These are phyloP conservation scores for Vinca major DNA, from an alignment of 305 asterid species.

Conservation along the genomic window DNA sequence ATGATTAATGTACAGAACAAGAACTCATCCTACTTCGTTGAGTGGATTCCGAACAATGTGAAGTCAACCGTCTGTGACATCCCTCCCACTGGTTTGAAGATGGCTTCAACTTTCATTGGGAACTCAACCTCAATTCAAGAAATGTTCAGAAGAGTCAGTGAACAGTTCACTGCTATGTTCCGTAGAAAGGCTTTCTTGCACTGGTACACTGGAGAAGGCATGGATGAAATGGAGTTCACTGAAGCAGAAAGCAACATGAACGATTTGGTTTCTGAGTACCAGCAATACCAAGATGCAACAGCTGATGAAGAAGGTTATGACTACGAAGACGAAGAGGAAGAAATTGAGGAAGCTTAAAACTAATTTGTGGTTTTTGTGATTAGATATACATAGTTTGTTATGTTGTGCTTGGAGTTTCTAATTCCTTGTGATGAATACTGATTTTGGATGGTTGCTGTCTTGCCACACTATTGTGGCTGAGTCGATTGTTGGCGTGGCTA, in stretches of 20 bases:
- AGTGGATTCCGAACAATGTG: constrained; percentile 25
- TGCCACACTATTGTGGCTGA: constrained; percentile 6
- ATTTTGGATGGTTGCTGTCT: neutral
- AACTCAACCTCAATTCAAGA: constrained; percentile 45
- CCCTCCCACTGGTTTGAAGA: constrained; percentile 39
- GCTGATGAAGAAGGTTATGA: constrained; percentile 37
- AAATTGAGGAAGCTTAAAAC: constrained; percentile 22
- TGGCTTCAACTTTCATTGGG: constrained; percentile 43
- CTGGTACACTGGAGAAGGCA: constrained; percentile 40
- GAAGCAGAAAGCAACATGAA: constrained; percentile 42
- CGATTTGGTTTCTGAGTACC: constrained; percentile 43
- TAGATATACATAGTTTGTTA: neutral
- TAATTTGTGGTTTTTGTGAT: neutral
- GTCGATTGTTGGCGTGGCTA: neutral
- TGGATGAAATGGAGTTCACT: constrained; percentile 39
- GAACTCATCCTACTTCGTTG: constrained; percentile 23
- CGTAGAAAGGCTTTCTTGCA: constrained; percentile 39
- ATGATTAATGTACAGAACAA: constrained; percentile 23
- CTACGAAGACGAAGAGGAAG: constrained; percentile 28
- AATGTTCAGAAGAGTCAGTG: constrained; percentile 46
- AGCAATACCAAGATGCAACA: constrained; percentile 48
- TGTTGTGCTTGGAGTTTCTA: constrained; percentile 4
- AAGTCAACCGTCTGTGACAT: constrained; percentile 27
- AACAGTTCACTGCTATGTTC: constrained; percentile 45
- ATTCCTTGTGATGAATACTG: neutral